A percentile compares a stretch with the other conserved stretches of the same genome.
Conservation (phyloP, 495 filamentous ascomycete species). For the Penicillium coprophilum region DNA sequence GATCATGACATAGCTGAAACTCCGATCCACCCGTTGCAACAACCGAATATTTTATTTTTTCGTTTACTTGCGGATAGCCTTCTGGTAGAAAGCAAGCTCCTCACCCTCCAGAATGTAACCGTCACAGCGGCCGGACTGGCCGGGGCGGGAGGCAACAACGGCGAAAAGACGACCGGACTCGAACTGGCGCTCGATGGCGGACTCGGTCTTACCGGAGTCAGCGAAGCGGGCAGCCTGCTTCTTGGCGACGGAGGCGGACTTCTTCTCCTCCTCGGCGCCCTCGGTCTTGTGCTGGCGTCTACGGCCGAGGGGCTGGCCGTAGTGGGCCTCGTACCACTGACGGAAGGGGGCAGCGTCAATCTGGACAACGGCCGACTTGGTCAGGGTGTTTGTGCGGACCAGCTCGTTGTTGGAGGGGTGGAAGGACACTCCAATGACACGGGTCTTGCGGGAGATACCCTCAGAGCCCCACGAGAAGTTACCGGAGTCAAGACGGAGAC, state of each 20-base stretch:
- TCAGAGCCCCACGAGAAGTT: constrained; percentile 99
- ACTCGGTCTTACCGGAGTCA: constrained; percentile 86
- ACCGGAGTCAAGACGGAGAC: constrained; percentile 95
- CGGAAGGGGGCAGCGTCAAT: constrained; percentile 97
- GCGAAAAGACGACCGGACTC: constrained; percentile 96
- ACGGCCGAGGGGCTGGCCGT: constrained; percentile 83
- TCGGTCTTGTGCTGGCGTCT: constrained; percentile 81
- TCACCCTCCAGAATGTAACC: constrained; percentile 99
- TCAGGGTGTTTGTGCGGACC: constrained; percentile 99
- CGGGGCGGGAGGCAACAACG: constrained; percentile 85
- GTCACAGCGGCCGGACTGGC: constrained; percentile 93
- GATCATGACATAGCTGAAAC: constrained; percentile 50
- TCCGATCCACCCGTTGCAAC: constrained; percentile 46
- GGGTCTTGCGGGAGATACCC: constrained; percentile 94
- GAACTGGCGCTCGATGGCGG: constrained; percentile 92
- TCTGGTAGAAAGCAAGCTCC: constrained; percentile 99
- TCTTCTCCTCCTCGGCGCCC: constrained; percentile 75
- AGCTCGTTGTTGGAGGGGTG: constrained; percentile 99
- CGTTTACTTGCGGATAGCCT: constrained; percentile 93
- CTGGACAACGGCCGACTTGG: constrained; percentile 97
- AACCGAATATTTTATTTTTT: constrained; percentile 38
- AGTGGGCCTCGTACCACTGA: constrained; percentile 99
- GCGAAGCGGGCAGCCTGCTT: constrained; percentile 89
- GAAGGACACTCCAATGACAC: constrained; percentile 96
- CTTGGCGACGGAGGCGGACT: constrained; percentile 87